Evolutionary conservation across 108 stramenopile species (phyloP).

Genomic region (Chaetoceros muelleri): DNA sequence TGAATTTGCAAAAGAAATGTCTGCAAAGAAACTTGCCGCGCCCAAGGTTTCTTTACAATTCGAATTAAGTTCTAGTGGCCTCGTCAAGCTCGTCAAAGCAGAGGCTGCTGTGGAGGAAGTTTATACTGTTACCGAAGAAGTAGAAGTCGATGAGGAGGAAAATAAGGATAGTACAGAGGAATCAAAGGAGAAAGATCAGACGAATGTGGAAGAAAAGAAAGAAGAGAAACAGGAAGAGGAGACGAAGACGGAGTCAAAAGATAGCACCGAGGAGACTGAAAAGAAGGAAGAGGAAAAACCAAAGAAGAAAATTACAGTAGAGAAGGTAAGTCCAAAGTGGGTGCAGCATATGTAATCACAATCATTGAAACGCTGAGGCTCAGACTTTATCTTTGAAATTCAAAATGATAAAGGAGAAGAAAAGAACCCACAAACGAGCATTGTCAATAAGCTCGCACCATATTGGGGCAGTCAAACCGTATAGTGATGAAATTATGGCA

Average conservation of each 20-base stretch:
- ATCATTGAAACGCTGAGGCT: no score
- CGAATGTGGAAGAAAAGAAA: constrained; percentile 16
- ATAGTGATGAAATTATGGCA: constrained; percentile 49
- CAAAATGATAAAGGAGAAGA: constrained; percentile 81
- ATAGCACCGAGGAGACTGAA: constrained; percentile 14
- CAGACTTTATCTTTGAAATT: no score
- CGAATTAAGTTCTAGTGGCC: constrained; percentile 79
- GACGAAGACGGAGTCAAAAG: constrained; percentile 22
- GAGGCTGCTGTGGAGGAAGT: constrained; percentile 91
- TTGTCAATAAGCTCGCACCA: constrained; percentile 51
- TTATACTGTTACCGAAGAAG: constrained; percentile 73
- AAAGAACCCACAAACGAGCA: constrained; percentile 45
- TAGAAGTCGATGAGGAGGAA: constrained; percentile 73
- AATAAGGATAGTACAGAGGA: constrained; percentile 12
- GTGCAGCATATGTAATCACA: no score
- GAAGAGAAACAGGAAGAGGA: constrained; percentile 22
- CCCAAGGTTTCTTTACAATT: constrained; percentile 97
- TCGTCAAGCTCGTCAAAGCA: constrained; percentile 80
- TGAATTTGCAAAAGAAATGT: constrained; percentile 88
- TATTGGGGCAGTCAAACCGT: constrained; percentile 48
- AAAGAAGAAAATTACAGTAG: constrained; percentile 68
- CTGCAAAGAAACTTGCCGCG: constrained; percentile 74
- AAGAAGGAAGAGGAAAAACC: constrained; percentile 34
- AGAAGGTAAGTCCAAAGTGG: constrained; percentile 56
- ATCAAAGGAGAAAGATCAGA: constrained; percentile 17